Percentiles rank a stretch among this genome's conserved stretches.
phyloP scores from a whole-genome alignment of 177 flowering plant genomes.

The Vitis hybrid region DNA sequence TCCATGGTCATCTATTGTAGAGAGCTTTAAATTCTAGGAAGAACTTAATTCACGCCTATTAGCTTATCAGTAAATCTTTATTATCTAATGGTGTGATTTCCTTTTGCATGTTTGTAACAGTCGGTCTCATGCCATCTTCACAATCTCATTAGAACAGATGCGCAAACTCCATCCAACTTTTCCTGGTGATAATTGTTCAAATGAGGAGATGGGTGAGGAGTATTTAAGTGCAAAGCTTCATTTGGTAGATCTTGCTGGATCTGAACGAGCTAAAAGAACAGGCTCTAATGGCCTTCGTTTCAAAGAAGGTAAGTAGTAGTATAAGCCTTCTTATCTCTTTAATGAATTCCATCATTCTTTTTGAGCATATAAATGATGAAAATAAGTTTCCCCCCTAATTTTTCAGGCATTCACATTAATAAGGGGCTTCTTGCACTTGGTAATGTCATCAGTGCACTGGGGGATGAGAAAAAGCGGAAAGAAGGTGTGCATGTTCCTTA shows the following conservation, averaged over 20 bases:
- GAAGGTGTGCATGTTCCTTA: conserved; percentile 96
- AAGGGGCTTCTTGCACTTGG: conserved; percentile 99
- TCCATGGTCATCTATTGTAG: background rate
- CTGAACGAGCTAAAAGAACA: conserved; percentile 92
- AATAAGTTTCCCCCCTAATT: background rate
- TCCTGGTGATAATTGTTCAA: conserved; percentile 31
- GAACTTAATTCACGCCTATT: background rate
- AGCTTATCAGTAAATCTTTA: background rate
- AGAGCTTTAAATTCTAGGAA: background rate
- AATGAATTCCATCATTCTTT: background rate
- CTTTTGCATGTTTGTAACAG: conserved; percentile 28
- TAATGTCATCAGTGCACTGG: conserved; percentile 98
- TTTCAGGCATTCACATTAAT: conserved; percentile 93
- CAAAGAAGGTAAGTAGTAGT: conserved; percentile 73
- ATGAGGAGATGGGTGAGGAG: conserved; percentile 63
- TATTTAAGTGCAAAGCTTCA: conserved; percentile 85
- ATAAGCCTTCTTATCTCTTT: background rate
- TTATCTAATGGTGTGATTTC: conserved; percentile 5
- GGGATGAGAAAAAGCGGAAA: conserved; percentile 97
- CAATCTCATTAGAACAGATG: conserved; percentile 84
- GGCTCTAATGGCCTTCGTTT: conserved; percentile 98
- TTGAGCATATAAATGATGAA: background rate
- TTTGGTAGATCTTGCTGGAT: conserved; percentile 96
- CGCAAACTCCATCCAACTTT: conserved; percentile 34
- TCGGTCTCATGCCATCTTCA: conserved; percentile 97